These are phyloP conservation scores for Phaeosphaeria sp. DNA, from an alignment of 2,329 filamentous ascomycete genomes.

Conservation along the genomic window DNA sequence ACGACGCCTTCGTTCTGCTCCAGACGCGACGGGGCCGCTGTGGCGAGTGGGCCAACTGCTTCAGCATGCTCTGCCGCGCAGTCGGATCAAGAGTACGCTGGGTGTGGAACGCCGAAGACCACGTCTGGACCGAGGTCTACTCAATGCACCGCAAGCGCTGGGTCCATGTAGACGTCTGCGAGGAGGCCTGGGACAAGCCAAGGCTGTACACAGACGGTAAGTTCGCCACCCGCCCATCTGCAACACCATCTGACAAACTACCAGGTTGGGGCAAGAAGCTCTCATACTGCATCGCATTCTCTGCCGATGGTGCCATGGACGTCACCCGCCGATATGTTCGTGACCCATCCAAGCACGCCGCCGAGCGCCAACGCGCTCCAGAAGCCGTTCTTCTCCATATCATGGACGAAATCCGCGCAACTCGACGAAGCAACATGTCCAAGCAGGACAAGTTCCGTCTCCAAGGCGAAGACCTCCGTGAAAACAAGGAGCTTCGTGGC, in stretches of 20 bases:
- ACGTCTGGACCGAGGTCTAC: conserved; percentile 98
- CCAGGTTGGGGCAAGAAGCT: conserved; percentile 91
- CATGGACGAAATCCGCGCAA: conserved; percentile 85
- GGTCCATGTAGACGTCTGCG: conserved; percentile 96
- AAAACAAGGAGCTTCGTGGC: conserved; percentile 76
- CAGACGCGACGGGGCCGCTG: conserved; percentile 85
- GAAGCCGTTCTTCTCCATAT: conserved; percentile 93
- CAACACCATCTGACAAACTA: conserved; percentile 14
- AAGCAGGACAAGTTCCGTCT: conserved; percentile 85
- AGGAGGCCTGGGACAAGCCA: conserved; percentile 94
- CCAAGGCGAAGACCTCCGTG: conserved; percentile 78
- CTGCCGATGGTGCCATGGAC: conserved; percentile 78
- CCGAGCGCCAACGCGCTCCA: conserved; percentile 78
- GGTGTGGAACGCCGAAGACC: conserved; percentile 98
- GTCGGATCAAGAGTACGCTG: conserved; percentile 90
- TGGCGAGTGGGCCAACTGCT: conserved; percentile 98
- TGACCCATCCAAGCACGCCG: conserved; percentile 71
- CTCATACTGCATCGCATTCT: conserved; percentile 96
- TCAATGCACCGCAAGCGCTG: conserved; percentile 91
- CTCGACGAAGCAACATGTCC: conserved; percentile 81
- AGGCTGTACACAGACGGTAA: conserved; percentile 84
- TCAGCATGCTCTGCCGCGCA: conserved; percentile 96
- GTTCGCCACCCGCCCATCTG: conserved; percentile 23
- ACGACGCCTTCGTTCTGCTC: conserved; percentile 90
- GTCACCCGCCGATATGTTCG: conserved; percentile 74